Evolutionary conservation across 2,329 filamentous ascomycete genomes (phyloP), one percentile per base, ranked within the genome.

Genomic region (Alternaria postmessia): DNA sequence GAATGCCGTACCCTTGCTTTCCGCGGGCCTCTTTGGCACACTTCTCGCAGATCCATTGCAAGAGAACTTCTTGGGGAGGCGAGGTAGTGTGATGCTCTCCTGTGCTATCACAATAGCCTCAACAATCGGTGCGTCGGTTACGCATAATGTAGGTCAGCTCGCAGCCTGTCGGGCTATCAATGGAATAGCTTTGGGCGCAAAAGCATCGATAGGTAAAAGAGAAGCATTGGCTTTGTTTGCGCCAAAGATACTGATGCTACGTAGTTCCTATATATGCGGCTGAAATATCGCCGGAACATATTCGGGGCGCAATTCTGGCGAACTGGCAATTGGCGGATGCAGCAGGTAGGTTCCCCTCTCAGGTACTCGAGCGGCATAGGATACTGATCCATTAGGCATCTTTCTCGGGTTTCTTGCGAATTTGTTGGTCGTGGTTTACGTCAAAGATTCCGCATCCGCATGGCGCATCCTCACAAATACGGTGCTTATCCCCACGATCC

Each of bases 301-400:
- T 70, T 16, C 61, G 68, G 2, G 68, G 68, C 6, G 64, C 61
- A 20, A 64, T 70, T 4, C 47, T 70, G 11, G 66, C 68, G 4
- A 70, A 69, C 22, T 70, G 68, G 68, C 68, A 70, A 42, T 59
- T 70, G 6, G 66, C 66, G 9, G 68, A 69, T 59, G 66, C 68
- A 18, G 56, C 56, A 12, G 67, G 66, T 66, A 46, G 22, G 59
- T 16, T 12, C 22, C 42, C 28, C 3, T 2, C 16, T n/a, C 8
- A 26, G 6, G 6, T 11, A 12, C 6, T 7, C 12, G 20, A 20
- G 3, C 7, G 14, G 14, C 2, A 18, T 4, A 14, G 9, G 9
- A 1, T 12, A 36, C 5, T 34, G 1, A 47, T 7, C 32, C 38
- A 1, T 2, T 41, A 63, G 64, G 60, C n/a, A 70, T 70, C 5